phyloP scores from a whole-genome alignment of 768 basidiomycete species.

The Lyophyllum shimeji region DNA sequence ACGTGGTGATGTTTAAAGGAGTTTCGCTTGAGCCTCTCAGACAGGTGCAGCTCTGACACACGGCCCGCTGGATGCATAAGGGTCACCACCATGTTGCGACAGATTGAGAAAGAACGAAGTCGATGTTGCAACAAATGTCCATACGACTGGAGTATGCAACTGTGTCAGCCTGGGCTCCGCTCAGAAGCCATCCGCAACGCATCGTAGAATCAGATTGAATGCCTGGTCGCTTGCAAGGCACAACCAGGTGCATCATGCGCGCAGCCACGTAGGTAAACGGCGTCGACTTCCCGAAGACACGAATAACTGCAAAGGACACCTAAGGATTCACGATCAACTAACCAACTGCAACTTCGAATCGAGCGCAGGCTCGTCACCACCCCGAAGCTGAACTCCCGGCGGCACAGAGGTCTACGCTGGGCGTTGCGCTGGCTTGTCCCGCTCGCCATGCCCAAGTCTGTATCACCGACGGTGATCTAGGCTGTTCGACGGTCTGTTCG shows the following conservation, averaged over 20 bases:
- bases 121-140: background rate
- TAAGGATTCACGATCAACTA: background rate
- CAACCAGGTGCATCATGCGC: background rate
- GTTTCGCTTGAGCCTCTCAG: no score
- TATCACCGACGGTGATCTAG: background rate
- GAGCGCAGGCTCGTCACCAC: background rate
- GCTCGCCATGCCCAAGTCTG: background rate
- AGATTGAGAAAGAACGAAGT: background rate
- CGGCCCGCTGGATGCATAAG: background rate
- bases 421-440: background rate
- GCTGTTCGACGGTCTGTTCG: background rate
- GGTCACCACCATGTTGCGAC: background rate
- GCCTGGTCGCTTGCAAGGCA: background rate
- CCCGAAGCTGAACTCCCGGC: background rate
- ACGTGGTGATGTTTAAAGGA: background rate
- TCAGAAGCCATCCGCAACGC: background rate
- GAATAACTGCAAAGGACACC: background rate
- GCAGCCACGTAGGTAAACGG: background rate
- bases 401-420: background rate
- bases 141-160: background rate
- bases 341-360: background rate
- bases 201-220: background rate
- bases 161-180: background rate
- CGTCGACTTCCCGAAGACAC: background rate
- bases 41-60: background rate